Base-by-base conservation (phyloP, 345 rosid genomes). In the Jatropha curcas region DNA sequence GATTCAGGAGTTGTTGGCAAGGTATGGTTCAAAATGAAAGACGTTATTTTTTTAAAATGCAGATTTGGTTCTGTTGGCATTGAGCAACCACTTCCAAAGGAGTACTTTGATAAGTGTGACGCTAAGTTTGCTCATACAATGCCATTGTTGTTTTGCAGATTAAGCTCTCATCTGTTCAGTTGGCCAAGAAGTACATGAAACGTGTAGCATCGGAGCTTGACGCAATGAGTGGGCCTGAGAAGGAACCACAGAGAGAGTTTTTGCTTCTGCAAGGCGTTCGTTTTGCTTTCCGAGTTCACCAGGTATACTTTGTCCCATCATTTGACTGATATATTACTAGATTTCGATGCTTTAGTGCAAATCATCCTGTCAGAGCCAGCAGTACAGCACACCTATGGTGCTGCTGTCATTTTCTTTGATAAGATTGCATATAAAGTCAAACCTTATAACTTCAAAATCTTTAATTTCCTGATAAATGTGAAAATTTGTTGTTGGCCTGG, bases 181-280 rank as follows among this genome's bases (percentile, higher is more conserved):
- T 95, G 64, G 99, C 99, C 33, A 91, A 88, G 85, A 92, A 87
- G 84, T 95, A 92, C 80, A 95, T 95, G 99, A 91, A 91, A 82
- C 93, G 98, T 66, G 97, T 92, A 52, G 82, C 97, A 59, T 69
- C 83, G 52, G 99, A 95, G 81, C 97, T 92, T 62, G 99, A 91
- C 77, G 83, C 90, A 64, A 27, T 86, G 77, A 86, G 79, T 25
- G 93, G 91, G 59, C 82, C 93, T 27, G 99, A 95, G 52, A 95
- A 92, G 74, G 97, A 92, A 81, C 97, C 97, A 35, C 88, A 88
- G 82, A 88, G 94, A 84, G 99, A 95, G 77, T 95, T 95, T 80
- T 83, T 88, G 86, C 82, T 91, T 51, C 89, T 95, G 71, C 99
- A 95, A 86, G 98, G 98, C 11, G 92, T 92, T 30, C 94, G 97